Base-by-base conservation (phyloP, 768 basidiomycete genomes). In the Leucocoprinus leucothites region DNA sequence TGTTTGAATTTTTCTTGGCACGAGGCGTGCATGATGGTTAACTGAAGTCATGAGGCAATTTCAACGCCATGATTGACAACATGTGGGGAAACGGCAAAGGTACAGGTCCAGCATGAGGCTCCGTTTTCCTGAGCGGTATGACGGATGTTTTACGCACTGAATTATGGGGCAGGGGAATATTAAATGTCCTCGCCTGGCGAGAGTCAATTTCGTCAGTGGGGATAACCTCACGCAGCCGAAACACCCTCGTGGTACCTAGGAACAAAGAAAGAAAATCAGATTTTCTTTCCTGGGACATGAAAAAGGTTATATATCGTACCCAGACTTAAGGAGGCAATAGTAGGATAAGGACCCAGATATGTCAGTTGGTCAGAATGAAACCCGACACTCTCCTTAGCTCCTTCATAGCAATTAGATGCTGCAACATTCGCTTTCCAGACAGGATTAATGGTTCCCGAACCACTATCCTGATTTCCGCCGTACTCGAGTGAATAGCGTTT, bases 1-100 rank as follows among this genome's bases (percentile, higher is more conserved):
- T 92, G 89, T 62, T 93, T 93, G 71, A 87, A 93, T 38, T 73
- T 75, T 64, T 93, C 91, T 73, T 93, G 91, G 56, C 86, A 87
- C 14, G 84, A 82, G 1, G 90, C 88, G 61, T 93, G 91, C 91
- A 93, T 93, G 54, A 93, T 90, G n/a, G 78, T 78, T 34, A 93
- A 74, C 89, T 92, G 55, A 22, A 48, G 35, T 48, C 14, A 53
- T 35, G 31, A 31, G 11, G 31, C 31, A 31, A 31, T 5, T 31
- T 31, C 6, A 31, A 11, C 31, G 31, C 31, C 5, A 31, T 5
- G 52, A 36, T 48, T 40, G 34, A 44, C 42, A 38, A 34, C 38
- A 28, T 36, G 40, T 42, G 13, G 14, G 35, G 40, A 48, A 54
- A n/a, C 31, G 31, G 16, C 38, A 38, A 38, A 38, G 16, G 16